These are phyloP conservation scores for Phytophthora litchii DNA, from an alignment of 352 stramenopile genomes.

Conservation along the genomic window DNA sequence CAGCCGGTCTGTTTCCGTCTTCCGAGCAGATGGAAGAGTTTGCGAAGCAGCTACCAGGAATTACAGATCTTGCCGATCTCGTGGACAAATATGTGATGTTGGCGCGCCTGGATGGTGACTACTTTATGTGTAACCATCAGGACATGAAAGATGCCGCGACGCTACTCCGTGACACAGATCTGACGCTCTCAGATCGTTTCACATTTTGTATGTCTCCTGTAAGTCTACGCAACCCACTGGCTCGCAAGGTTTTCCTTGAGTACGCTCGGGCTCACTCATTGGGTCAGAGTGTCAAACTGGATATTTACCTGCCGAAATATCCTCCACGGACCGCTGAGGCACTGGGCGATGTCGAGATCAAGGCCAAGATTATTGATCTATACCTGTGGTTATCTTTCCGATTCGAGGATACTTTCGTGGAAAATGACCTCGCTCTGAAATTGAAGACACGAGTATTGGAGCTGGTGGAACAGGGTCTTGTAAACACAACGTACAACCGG, in stretches of 20 bases:
- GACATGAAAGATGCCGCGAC: conserved; percentile 81
- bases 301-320: conserved; percentile 77
- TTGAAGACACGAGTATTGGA: conserved; percentile 69
- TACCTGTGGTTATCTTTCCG: conserved; percentile 95
- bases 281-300: conserved; percentile 78
- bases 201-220: conserved; percentile 91
- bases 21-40: conserved; percentile 90
- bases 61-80: conserved; percentile 71
- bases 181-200: conserved; percentile 82
- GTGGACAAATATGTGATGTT: conserved; percentile 88
- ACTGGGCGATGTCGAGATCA: conserved; percentile 89
- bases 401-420: conserved; percentile 88
- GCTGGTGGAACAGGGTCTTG: conserved; percentile 69
- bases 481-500: conserved; percentile 85
- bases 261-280: conserved; percentile 84
- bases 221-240: conserved; percentile 76
- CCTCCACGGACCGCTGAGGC: conserved; percentile 82
- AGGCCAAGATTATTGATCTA: conserved; percentile 93
- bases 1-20: conserved; percentile 91
- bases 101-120: conserved; percentile 88
- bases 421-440: conserved; percentile 69
- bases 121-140: conserved; percentile 91
- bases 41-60: conserved; percentile 75
- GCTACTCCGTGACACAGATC: conserved; percentile 66
- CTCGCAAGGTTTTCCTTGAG: conserved; percentile 78